Evolutionary conservation across 2,329 filamentous ascomycete species (phyloP).

Genomic region (Tolypocladium paradoxum): DNA sequence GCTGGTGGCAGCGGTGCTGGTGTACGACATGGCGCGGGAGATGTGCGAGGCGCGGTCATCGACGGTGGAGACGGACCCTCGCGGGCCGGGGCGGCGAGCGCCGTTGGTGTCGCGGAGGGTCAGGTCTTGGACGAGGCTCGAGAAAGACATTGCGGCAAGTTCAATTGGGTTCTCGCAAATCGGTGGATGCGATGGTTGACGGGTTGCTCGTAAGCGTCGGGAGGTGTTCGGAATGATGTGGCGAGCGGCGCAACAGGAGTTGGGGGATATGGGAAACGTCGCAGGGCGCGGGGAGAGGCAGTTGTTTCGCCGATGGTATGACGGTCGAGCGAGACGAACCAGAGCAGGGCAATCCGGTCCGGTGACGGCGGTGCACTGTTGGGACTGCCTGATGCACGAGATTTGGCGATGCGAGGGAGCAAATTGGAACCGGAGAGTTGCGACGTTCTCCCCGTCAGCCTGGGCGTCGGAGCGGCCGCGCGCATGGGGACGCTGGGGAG

Average conservation of each 20-base stretch:
- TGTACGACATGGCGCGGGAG: conserved; percentile 54
- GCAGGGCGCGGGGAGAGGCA: neutral
- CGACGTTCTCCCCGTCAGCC: neutral
- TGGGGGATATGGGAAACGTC: neutral
- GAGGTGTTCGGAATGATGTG: neutral
- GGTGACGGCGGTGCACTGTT: neutral
- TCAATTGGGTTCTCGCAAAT: neutral
- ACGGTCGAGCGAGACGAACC: neutral
- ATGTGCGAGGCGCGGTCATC: conserved; percentile 51
- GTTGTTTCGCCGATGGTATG: no score
- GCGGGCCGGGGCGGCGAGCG: conserved; percentile 33
- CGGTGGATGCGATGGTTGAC: neutral
- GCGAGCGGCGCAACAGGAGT: neutral
- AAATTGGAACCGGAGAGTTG: neutral
- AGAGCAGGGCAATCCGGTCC: neutral
- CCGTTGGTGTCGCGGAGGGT: conserved; percentile 44
- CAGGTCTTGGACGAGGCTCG: conserved; percentile 55
- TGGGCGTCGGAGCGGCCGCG: no score
- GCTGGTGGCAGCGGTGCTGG: conserved; percentile 56
- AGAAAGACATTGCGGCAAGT: conserved; percentile 48
- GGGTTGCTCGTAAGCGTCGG: neutral
- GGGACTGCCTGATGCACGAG: neutral
- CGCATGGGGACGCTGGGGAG: no score
- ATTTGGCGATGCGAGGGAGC: neutral
- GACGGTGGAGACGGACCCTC: conserved; percentile 41